phyloP scores from a whole-genome alignment of 2,329 filamentous ascomycete species.

The Monilinia aucupariae region DNA sequence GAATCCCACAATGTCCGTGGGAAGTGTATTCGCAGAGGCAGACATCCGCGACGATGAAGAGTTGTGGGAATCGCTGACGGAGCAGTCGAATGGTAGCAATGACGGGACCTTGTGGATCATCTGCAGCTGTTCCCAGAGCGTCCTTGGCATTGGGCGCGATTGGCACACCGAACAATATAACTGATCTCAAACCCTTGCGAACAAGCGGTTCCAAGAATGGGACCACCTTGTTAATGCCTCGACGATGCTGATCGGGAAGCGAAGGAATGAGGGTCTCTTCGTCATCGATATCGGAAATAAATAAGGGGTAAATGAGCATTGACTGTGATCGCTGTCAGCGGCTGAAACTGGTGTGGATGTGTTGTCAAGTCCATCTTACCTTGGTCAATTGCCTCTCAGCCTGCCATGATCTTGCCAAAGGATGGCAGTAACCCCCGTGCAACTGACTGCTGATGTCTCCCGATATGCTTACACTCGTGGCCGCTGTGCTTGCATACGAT shows the following conservation, averaged over 20 bases:
- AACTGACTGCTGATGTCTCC: constrained; percentile 78
- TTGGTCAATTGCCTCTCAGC: constrained; percentile 80
- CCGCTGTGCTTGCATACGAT: constrained; percentile 61
- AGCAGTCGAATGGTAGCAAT: constrained; percentile 81
- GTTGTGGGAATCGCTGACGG: constrained; percentile 75
- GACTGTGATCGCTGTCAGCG: constrained; percentile 50
- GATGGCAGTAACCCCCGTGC: constrained; percentile 77
- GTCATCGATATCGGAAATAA: constrained; percentile 89
- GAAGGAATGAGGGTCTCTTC: constrained; percentile 88
- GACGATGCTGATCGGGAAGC: constrained; percentile 82
- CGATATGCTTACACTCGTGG: constrained; percentile 63
- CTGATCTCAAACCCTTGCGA: constrained; percentile 81
- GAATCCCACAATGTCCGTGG: constrained; percentile 94
- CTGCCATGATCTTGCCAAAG: constrained; percentile 75
- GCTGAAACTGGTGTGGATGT: constrained; percentile 4
- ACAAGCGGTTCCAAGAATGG: constrained; percentile 82
- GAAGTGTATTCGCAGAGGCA: constrained; percentile 98
- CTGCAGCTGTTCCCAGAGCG: constrained; percentile 82
- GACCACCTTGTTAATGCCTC: constrained; percentile 79
- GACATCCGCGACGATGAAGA: constrained; percentile 90
- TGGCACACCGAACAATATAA: constrained; percentile 94
- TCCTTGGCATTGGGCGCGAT: constrained; percentile 78
- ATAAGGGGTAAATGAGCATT: constrained; percentile 97
- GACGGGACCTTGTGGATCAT: constrained; percentile 88
- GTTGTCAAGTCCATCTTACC: constrained; percentile 42